These are phyloP conservation scores for Lactifluus pinguis DNA, from an alignment of 768 basidiomycete species.

Conservation along the genomic window DNA sequence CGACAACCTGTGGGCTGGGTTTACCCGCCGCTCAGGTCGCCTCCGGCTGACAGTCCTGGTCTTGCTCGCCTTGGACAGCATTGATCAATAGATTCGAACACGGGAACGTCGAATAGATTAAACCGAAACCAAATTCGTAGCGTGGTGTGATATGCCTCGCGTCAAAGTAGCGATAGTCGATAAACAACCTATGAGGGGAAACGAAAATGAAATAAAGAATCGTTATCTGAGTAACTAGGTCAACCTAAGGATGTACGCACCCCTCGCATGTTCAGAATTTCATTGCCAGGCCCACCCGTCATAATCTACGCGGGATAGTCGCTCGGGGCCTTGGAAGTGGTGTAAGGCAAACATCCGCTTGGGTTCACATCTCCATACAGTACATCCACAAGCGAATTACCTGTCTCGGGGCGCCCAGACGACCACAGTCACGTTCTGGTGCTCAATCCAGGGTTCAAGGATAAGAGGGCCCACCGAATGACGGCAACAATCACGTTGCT, in stretches of 20 bases:
- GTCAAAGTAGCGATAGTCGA: conserved; percentile 35
- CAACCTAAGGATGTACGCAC: conserved; percentile 18
- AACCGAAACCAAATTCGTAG: conserved; percentile 84
- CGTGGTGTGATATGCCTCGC: conserved; percentile 63
- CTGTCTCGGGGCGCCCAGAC: conserved; percentile 43
- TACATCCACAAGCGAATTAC: conserved; percentile 63
- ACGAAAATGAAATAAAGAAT: neutral
- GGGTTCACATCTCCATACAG: conserved; percentile 73
- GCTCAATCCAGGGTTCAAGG: conserved; percentile 38
- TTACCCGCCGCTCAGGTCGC: conserved; percentile 53
- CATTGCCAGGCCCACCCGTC: neutral
- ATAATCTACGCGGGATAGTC: neutral
- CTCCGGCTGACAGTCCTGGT: conserved; percentile 32
- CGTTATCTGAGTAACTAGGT: neutral
- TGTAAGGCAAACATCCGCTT: conserved; percentile 53
- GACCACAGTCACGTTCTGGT: conserved; percentile 30
- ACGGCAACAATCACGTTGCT: conserved; percentile 66
- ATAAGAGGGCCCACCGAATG: conserved; percentile 38
- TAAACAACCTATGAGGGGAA: conserved; percentile 20
- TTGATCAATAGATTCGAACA: conserved; percentile 52
- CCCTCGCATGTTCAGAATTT: conserved; percentile 19
- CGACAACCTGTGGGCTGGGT: conserved; percentile 44
- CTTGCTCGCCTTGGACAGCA: conserved; percentile 27
- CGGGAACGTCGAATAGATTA: conserved; percentile 77
- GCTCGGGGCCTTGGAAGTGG: conserved; percentile 49